Conservation (phyloP, 306 rosid genomes). For the Crotalaria pallida region DNA sequence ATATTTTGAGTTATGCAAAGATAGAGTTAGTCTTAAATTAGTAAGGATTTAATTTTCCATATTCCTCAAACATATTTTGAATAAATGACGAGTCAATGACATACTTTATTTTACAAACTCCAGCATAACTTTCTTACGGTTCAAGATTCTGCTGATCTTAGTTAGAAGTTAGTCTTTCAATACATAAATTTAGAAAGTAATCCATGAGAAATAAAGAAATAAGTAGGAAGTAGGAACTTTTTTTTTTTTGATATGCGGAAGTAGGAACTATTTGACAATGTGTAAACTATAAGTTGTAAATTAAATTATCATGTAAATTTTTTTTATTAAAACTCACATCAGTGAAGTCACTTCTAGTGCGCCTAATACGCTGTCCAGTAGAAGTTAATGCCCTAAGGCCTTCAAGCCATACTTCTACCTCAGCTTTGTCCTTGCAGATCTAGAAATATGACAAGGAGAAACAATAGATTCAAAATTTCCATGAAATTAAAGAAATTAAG, state of each 20-base stretch:
- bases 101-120: not conserved
- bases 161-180: not conserved
- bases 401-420: slow-evolving; percentile 76
- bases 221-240: slow-evolving; percentile 4
- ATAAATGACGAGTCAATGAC: not conserved
- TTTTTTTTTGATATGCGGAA: no score
- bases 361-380: slow-evolving; percentile 38
- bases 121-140: not conserved
- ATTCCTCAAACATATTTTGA: not conserved
- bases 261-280: not conserved
- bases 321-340: slow-evolving; percentile 54
- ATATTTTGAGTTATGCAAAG: not conserved
- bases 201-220: not conserved
- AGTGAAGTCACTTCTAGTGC: slow-evolving; percentile 47
- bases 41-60: not conserved
- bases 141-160: not conserved
- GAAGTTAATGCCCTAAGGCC: slow-evolving; percentile 72
- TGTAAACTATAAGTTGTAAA: slow-evolving; percentile 1
- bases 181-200: not conserved
- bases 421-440: slow-evolving; percentile 96
- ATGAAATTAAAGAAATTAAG: slow-evolving; percentile 6
- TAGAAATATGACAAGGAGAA: slow-evolving; percentile 32
- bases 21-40: not conserved
- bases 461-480: slow-evolving; percentile 5
- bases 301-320: slow-evolving; percentile 1